Base-by-base conservation (phyloP, 148 eudicot genomes). In the Vaccinium darrowii region DNA sequence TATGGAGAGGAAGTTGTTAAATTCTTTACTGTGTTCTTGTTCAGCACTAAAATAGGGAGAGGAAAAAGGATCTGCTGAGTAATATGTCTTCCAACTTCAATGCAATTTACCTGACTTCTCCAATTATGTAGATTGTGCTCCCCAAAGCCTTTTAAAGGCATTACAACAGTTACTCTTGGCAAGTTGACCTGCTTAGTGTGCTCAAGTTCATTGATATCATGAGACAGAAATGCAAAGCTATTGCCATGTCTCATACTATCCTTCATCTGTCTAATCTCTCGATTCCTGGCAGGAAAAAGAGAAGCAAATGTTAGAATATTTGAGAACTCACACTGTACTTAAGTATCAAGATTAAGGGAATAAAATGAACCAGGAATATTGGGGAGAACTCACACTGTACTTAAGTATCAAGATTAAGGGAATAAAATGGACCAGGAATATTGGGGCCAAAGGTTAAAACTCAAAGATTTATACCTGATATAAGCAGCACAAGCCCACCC, bases 101-200 rank as follows among this genome's bases (percentile, higher is more conserved):
- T 5, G 54, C 51, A 69, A 51, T 88, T 88, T 84, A 97, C 99
- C 98, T 97, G 99, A 78, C 86, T 95, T 90, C 95, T 95, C 99
- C 99, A 97, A 78, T 97, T 97, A 82, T 90, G 98, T 84, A 97
- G 89, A 86, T 97, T 97, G 87, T 97, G 98, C 81, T 97, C 99
- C 85, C 99, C 98, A 85, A 94, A 97, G 76, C 99, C 99, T 90
- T 97, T 97, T 81, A 97, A 88, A 83, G 99, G 99, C 99, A 97
- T 94, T 58, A 97, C 92, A 85, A 97, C 93, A 21, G 98, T 88
- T 53, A 97, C 98, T 89, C 92, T 91, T 33, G 98, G 99, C 84
- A 97, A 84, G 84, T 89, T 90, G 83, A 84, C 88, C 92, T 95
- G 99, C 79, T 90, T 90, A 56, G 95, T 94, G 88, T 97, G 98